phyloP scores from a whole-genome alignment of 2,329 filamentous ascomycete species.

The Aspergillus versicolor region DNA sequence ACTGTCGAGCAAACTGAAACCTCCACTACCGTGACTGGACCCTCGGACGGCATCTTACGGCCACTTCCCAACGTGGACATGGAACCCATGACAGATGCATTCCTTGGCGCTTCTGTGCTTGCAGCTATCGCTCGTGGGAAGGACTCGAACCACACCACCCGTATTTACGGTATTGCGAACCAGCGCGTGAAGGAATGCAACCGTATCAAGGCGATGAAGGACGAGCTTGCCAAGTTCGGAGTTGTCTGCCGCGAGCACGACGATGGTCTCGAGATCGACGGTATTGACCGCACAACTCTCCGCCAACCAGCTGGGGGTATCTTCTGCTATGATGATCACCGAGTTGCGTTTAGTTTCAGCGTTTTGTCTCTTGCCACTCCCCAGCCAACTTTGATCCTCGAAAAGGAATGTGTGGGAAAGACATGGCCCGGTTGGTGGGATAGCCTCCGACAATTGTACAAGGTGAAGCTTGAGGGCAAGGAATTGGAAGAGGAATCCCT shows the following conservation, averaged over 20 bases:
- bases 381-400: conserved; percentile 71
- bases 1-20: conserved; percentile 77
- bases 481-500: conserved; percentile 52
- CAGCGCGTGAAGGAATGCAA: conserved; percentile 99
- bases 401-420: conserved; percentile 92
- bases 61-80: conserved; percentile 85
- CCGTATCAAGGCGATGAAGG: conserved; percentile 91
- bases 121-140: conserved; percentile 82
- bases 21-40: conserved; percentile 91
- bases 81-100: conserved; percentile 99
- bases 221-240: conserved; percentile 90
- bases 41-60: conserved; percentile 69
- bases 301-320: conserved; percentile 65
- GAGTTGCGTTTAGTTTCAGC: conserved; percentile 97
- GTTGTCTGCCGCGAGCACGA: conserved; percentile 83
- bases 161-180: conserved; percentile 92
- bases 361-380: conserved; percentile 75
- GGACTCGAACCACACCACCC: conserved; percentile 62
- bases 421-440: conserved; percentile 99
- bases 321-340: conserved; percentile 95
- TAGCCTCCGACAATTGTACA: conserved; percentile 73
- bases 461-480: conserved; percentile 71
- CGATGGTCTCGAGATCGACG: conserved; percentile 78
- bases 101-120: conserved; percentile 89
- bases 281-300: conserved; percentile 52